These are phyloP conservation scores for Austropuccinia psidii DNA, from an alignment of 1,284 basidiomycete genomes.

Conservation along the genomic window DNA sequence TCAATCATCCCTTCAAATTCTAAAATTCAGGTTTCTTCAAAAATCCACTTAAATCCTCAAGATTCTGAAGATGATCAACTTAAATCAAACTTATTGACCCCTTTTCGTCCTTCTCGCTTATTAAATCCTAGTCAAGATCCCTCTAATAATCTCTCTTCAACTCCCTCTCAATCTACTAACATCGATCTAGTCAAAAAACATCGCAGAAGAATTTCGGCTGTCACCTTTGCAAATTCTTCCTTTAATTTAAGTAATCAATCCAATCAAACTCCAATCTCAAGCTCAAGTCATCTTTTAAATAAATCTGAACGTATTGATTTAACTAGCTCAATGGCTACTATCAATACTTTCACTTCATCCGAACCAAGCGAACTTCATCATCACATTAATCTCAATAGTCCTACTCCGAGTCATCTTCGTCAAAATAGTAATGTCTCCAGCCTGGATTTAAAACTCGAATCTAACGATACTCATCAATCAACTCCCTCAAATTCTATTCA, in stretches of 20 bases:
- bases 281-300: not conserved
- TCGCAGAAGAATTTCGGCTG: conserved; percentile 15
- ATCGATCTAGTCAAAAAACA: conserved; percentile 11
- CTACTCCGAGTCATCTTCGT: not conserved
- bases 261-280: not conserved
- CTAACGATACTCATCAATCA: not conserved
- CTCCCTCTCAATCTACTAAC: conserved; percentile 12
- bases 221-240: conserved; percentile 18
- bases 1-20: not conserved
- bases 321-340: conserved; percentile 26
- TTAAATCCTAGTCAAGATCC: too few relatives aligned
- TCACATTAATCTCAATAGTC: not conserved
- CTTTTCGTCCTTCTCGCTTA: not conserved
- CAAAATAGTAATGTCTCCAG: too few relatives aligned
- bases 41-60: conserved; percentile 6
- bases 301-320: not conserved
- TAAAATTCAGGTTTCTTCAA: not conserved
- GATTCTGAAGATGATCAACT: conserved; percentile 3
- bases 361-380: not conserved
- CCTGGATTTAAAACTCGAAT: too few relatives aligned
- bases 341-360: conserved; percentile 10
- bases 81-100: not conserved
- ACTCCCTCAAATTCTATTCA: not conserved
- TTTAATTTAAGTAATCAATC: not conserved
- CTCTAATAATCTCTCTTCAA: not conserved